Evolutionary conservation across 169 alveolate genomes (phyloP), one percentile per base, ranked within the genome.

Genomic region (Cyclospora cayetanensis): DNA sequence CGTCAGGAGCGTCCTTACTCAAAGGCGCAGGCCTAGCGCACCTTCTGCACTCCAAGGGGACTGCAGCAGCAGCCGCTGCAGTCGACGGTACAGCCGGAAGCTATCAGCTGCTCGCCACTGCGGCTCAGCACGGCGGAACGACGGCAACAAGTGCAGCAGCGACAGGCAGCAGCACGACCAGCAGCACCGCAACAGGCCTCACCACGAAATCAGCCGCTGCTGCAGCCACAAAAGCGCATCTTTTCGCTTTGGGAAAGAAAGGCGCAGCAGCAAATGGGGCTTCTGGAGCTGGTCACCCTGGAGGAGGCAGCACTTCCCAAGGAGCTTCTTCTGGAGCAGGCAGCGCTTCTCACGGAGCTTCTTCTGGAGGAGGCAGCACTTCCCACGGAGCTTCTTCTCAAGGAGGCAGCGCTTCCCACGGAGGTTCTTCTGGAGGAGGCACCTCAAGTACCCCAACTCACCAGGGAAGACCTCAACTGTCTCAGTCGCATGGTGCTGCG

Each of bases 31-130:
- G 60, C 60, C 60, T 46, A 22, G 60, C 25, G 0, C 60, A 46
- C 60, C 20, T 46, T 12, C 60, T 46, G 60, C 60, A 46, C 20
- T 12, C 60, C 0, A 46, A 46, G 20, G 60, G 60, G 20, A 46
- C 60, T 46, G 60, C 60, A 15, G 60, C 60, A 15, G 60, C 60
- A 15, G 60, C 60, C 20, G 60, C 60, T 46, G 60, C 60, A 15
- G 60, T 46, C 20, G 60, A 46, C 60, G 77, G 77, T 22, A 66
- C 77, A 66, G 77, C 77, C 27, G 77, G 77, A 25, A 34, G 77
- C 37, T 66, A 42, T 27, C 77, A 66, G 77, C 77, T 66, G 77
- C 31, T 66, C 7, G 77, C 77, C 5, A 66, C 42, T 27, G 77
- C 77, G 9, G 77, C 35, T 7, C 37, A 66, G 77, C 77, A 66